Percentiles rank a stretch among this genome's conserved stretches.
Conservation (phyloP, 371 early-diverging fungal species). For the Entomophthora muscae region DNA sequence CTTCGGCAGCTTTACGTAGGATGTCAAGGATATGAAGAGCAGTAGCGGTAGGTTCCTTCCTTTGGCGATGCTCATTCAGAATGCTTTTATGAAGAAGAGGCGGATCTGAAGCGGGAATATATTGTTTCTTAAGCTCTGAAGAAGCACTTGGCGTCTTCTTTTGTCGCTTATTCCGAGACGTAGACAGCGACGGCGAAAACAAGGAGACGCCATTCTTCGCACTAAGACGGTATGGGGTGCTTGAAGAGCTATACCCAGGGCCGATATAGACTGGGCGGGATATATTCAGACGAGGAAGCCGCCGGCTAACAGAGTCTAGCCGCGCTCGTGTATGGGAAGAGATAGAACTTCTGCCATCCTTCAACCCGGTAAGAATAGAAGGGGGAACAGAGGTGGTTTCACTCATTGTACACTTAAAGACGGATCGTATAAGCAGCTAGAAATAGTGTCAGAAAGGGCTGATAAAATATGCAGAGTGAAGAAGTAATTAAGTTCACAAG, state of each 20-base stretch:
- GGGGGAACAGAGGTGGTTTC: not conserved
- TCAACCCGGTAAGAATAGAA: not conserved
- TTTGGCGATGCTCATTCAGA: not conserved
- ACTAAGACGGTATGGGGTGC: constrained; percentile 3
- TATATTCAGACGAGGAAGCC: not conserved
- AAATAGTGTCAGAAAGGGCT: no score
- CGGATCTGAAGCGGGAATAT: not conserved
- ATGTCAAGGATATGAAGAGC: not conserved
- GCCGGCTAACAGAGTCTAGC: constrained; percentile 2
- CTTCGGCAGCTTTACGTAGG: not conserved
- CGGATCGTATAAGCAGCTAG: not conserved
- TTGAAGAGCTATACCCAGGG: not conserved
- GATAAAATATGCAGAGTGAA: no score
- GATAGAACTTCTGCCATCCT: not conserved
- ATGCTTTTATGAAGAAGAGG: not conserved
- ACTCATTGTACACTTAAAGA: not conserved
- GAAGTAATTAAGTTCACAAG: no score
- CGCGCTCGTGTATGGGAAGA: not conserved
- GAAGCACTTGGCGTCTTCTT: not conserved
- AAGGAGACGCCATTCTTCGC: not conserved
- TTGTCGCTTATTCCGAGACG: not conserved
- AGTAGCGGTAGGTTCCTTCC: not conserved
- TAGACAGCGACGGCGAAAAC: not conserved
- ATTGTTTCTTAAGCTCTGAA: not conserved
- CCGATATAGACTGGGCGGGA: not conserved